Evolutionary conservation across 805 yeast genomes (phyloP).

Genomic region (Tanozyma kutaoensis): DNA sequence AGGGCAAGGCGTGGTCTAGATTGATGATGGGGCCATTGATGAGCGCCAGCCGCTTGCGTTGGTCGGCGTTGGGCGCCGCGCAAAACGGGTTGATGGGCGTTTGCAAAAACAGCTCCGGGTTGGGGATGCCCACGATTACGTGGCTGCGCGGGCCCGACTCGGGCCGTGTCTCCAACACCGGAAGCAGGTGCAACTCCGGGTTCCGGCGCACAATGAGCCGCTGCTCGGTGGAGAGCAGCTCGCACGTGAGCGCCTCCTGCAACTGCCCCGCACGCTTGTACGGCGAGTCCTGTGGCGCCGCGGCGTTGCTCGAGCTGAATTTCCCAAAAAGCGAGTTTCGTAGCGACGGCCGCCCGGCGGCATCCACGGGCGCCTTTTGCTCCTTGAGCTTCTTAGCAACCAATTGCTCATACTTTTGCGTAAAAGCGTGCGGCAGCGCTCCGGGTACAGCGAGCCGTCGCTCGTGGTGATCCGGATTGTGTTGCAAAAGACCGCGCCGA

Average conservation of each 20-base stretch:
- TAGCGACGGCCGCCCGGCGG: slow-evolving; percentile 11
- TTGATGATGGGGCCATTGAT: slow-evolving; percentile 75
- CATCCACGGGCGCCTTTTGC: slow-evolving; percentile 2
- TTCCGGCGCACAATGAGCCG: slow-evolving; percentile 14
- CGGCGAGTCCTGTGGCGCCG: slow-evolving; percentile 1
- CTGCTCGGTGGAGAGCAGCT: slow-evolving; percentile 19
- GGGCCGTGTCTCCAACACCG: slow-evolving; percentile 24
- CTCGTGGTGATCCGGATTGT: slow-evolving; percentile 18
- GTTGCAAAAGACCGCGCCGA: slow-evolving; percentile 33
- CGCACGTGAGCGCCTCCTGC: slow-evolving; percentile 18
- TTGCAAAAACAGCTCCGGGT: slow-evolving; percentile 19
- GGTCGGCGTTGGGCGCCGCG: slow-evolving; percentile 35
- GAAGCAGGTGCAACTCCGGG: slow-evolving; percentile 17
- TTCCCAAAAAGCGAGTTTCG: slow-evolving; percentile 29
- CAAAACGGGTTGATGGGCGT: slow-evolving; percentile 23
- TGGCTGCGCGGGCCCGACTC: slow-evolving; percentile 13
- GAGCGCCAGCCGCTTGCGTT: slow-evolving; percentile 65
- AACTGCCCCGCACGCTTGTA: slow-evolving; percentile 6
- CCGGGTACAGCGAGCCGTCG: slow-evolving; percentile 16
- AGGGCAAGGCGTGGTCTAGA: slow-evolving; percentile 48
- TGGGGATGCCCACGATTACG: slow-evolving; percentile 26
- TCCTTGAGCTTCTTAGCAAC: slow-evolving; percentile 22
- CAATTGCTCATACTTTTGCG: slow-evolving; percentile 25
- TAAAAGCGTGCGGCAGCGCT: slow-evolving; percentile 19
- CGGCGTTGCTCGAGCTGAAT: too few species aligned